Evolutionary conservation across 352 stramenopile genomes (phyloP).

Genomic region (Globisporangium carolinianum): DNA sequence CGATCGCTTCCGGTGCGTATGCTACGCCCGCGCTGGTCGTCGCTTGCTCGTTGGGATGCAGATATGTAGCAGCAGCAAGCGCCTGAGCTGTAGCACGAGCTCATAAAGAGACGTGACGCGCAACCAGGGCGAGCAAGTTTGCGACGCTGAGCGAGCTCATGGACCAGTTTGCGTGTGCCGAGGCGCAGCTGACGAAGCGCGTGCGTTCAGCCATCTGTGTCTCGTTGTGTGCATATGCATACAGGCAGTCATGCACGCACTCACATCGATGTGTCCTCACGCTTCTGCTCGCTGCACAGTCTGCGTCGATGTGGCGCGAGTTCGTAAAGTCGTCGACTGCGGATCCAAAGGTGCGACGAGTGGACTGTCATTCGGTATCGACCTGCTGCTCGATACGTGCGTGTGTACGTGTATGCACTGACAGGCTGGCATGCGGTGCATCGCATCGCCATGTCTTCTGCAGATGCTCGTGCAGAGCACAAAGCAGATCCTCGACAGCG

Average conservation of each 20-base stretch:
- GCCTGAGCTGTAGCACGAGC: no score
- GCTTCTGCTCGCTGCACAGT: slow-evolving; percentile 5
- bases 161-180: slow-evolving; percentile 49
- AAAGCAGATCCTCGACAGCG: slow-evolving; percentile 29
- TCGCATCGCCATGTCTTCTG: no score
- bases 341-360: slow-evolving; percentile 22
- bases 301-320: slow-evolving; percentile 41
- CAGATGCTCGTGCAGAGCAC: slow-evolving; percentile 32
- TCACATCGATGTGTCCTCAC: not conserved
- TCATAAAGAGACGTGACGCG: no score
- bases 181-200: slow-evolving; percentile 50
- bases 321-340: slow-evolving; percentile 32
- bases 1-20: slow-evolving; percentile 36
- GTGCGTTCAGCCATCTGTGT: slow-evolving; percentile 11
- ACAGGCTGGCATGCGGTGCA: not conserved
- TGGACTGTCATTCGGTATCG: not conserved
- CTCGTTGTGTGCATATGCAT: not conserved
- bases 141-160: slow-evolving; percentile 36
- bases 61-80: not conserved
- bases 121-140: slow-evolving; percentile 27
- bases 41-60: no score
- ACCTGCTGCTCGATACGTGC: not conserved
- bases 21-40: no score
- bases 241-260: not conserved
- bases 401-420: not conserved